Evolutionary conservation across 768 basidiomycete genomes (phyloP).

Genomic region (Amanita rubescens): DNA sequence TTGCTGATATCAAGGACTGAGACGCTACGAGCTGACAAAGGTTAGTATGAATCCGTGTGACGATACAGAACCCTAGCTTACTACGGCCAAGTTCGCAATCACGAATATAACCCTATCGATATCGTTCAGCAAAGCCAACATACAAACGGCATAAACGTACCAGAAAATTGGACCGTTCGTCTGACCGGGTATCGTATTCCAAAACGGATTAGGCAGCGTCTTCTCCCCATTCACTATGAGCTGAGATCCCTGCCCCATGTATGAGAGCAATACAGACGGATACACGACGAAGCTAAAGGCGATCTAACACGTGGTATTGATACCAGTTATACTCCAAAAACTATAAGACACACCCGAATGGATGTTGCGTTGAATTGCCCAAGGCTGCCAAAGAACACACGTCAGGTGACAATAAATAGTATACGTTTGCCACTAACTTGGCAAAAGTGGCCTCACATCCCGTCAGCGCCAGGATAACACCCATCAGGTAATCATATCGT

Average conservation of each 20-base stretch:
- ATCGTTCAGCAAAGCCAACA: neutral
- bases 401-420: neutral
- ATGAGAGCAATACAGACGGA: slow-evolving; percentile 53
- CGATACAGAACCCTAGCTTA: slow-evolving; percentile 19
- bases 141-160: slow-evolving; percentile 20
- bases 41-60: neutral
- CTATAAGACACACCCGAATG: slow-evolving; percentile 35
- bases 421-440: slow-evolving; percentile 31
- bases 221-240: slow-evolving; percentile 43
- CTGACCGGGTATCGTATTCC: slow-evolving; percentile 54
- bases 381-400: slow-evolving; percentile 28
- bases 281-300: slow-evolving; percentile 49
- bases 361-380: slow-evolving; percentile 60
- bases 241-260: slow-evolving; percentile 65
- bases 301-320: slow-evolving; percentile 22
- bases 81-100: slow-evolving; percentile 56
- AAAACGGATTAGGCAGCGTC: slow-evolving; percentile 53
- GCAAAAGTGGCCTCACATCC: slow-evolving; percentile 66
- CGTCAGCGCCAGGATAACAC: slow-evolving; percentile 57
- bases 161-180: slow-evolving; percentile 50
- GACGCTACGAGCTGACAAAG: slow-evolving; percentile 47
- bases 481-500: slow-evolving; percentile 53
- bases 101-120: slow-evolving; percentile 48
- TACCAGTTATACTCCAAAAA: neutral
- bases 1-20: slow-evolving; percentile 64